Conservation (phyloP, 2,329 filamentous ascomycete species). For the Xylariaceae sp. region DNA sequence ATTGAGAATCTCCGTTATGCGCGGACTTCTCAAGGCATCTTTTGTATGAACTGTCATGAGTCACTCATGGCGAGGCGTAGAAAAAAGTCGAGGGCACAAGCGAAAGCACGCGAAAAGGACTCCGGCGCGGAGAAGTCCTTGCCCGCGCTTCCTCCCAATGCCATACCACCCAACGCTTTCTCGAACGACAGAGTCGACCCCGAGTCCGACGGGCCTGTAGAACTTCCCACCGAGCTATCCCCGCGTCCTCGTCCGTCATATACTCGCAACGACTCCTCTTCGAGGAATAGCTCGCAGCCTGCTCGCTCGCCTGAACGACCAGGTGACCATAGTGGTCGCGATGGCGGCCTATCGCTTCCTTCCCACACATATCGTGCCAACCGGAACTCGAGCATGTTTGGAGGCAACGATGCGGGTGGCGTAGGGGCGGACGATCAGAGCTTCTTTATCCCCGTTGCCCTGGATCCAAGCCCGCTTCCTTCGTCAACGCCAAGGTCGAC, state of each 20-base stretch:
- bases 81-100: slow-evolving; percentile 72
- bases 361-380: slow-evolving; percentile 73
- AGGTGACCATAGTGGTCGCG: slow-evolving; percentile 36
- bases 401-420: slow-evolving; percentile 39
- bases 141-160: slow-evolving; percentile 79
- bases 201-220: slow-evolving; percentile 62
- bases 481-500: slow-evolving; percentile 50
- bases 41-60: slow-evolving; percentile 99
- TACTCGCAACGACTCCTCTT: slow-evolving; percentile 48
- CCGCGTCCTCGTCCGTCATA: slow-evolving; percentile 53
- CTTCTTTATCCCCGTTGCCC: slow-evolving; percentile 70
- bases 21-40: slow-evolving; percentile 94
- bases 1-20: slow-evolving; percentile 98
- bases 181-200: slow-evolving; percentile 53
- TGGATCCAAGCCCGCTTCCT: slow-evolving; percentile 62
- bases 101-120: slow-evolving; percentile 59
- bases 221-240: slow-evolving; percentile 45
- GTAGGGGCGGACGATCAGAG: slow-evolving; percentile 53
- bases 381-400: slow-evolving; percentile 64
- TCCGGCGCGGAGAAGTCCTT: slow-evolving; percentile 85
- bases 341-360: slow-evolving; percentile 64
- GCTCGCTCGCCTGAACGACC: slow-evolving; percentile 51
- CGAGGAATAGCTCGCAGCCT: slow-evolving; percentile 47
- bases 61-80: slow-evolving; percentile 87
- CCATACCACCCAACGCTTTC: slow-evolving; percentile 57